Evolutionary conservation across 1,139 yeast genomes (phyloP).

Genomic region (Arxiozyma bovina): DNA sequence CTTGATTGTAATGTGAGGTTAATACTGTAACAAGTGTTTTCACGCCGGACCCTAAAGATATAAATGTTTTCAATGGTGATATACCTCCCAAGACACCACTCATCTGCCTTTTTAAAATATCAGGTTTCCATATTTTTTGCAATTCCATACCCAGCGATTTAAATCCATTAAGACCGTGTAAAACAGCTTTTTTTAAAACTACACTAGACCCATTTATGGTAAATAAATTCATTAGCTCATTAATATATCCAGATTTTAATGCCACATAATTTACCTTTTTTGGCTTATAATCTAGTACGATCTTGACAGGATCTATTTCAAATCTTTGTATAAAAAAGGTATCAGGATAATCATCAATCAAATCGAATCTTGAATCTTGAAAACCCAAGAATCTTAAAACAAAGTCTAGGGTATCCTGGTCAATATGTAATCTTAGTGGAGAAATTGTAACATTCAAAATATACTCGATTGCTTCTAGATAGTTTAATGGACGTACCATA

Average conservation of each 20-base stretch:
- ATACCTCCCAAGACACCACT: slow-evolving; percentile 75
- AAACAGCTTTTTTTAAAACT: slow-evolving; percentile 47
- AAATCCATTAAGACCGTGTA: slow-evolving; percentile 74
- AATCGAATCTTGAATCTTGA: slow-evolving; percentile 57
- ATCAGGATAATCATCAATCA: slow-evolving; percentile 49
- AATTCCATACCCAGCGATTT: slow-evolving; percentile 48
- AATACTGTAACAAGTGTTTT: slow-evolving; percentile 69
- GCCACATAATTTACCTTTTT: slow-evolving; percentile 80
- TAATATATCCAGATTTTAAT: slow-evolving; percentile 72
- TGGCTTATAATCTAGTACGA: slow-evolving; percentile 86
- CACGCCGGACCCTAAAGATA: slow-evolving; percentile 71
- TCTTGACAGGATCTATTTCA: slow-evolving; percentile 49
- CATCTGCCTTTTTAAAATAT: slow-evolving; percentile 68
- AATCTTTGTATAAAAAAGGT: slow-evolving; percentile 61
- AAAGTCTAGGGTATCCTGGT: slow-evolving; percentile 88
- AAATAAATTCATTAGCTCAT: slow-evolving; percentile 82
- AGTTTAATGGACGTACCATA: slow-evolving; percentile 57
- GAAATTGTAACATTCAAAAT: slow-evolving; percentile 47
- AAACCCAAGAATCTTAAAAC: slow-evolving; percentile 72
- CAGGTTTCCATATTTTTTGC: slow-evolving; percentile 75
- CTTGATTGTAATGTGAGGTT: slow-evolving; percentile 55
- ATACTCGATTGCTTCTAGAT: slow-evolving; percentile 62
- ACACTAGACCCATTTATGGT: slow-evolving; percentile 78
- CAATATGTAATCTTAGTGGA: slow-evolving; percentile 77
- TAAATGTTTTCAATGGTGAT: slow-evolving; percentile 70